Base-by-base conservation (phyloP, 768 basidiomycete genomes). In the Lactarius quietus region DNA sequence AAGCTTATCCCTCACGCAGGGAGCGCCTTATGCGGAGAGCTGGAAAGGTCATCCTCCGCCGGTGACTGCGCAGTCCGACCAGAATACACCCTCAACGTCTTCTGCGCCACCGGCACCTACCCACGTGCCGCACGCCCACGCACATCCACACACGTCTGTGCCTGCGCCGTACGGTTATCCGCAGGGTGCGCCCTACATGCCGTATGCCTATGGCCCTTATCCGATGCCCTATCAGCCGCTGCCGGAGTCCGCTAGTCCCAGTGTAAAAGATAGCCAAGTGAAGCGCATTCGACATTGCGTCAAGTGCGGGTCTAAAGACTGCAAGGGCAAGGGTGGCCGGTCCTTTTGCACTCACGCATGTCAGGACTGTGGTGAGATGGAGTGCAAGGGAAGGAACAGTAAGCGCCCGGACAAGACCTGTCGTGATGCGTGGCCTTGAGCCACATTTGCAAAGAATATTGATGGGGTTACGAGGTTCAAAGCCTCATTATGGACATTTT, bases 261-360 rank as follows among this genome's bases (percentile, higher is more conserved):
- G 66, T 28, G 17, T 51, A 1, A 65, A 52, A 56, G 78, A 80
- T 63, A 75, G 76, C 3, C 76, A 79, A 4, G 75, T 75, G 69
- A 89, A 89, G 72, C 82, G 91, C 3, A 84, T 84, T 52, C 86
- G 90, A 45, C 91, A 92, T 71, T 93, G 90, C 70, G 87, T 86
- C 73, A 93, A 93, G 77, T 92, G 90, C 63, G 90, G 90, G 18
- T 86, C 84, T 43, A 85, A 87, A 74, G 85, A 89, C 28, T 93
- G 90, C 74, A 92, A 92, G 73, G 90, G 90, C 57, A 92, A 92
- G 70, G 90, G 90, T 3, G 90, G 90, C 5, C 79, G 89, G 43
- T 78, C 78, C 52, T 91, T 90, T 72, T 93, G 90, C 72, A 78
- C 77, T 70, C 91, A 86, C 73, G 78, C 84, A 48, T 92, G 90